Evolutionary conservation across 192 early-diverging fungal species (phyloP), one percentile per base, ranked within the genome.

Genomic region (Coemansia sp.): DNA sequence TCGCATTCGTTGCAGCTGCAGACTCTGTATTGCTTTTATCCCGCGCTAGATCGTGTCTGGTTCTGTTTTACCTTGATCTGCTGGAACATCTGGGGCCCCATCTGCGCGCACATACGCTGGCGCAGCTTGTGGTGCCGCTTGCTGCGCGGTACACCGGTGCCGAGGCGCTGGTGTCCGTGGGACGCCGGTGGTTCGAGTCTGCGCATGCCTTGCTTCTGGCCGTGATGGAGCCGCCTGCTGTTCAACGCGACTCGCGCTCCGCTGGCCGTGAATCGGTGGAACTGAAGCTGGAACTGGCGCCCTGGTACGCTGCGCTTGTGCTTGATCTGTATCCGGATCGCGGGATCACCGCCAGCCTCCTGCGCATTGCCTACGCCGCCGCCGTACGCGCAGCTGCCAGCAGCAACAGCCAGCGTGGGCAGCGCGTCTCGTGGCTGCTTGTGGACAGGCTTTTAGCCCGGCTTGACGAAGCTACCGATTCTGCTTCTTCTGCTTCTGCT

Each of bases 1-100:
- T 80, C 21, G 21, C 41, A 11, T 72, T 60, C 11, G 26, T 77
- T 49, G 61, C 68, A 1, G 1, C 21, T n/a, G 26, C 26, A 26
- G 18, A 1, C 19, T 13, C 26, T 10, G 43, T 37, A 43, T 36
- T 22, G 40, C 37, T 2, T 0, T 12, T 13, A 0, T 22, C 26
- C 13, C 40, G 16, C 10, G 65, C 45, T 13, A 36, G 68, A 7
- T 37, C 21, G 12, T 64, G 55, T 19, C 16, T 62, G 0, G 69
- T 80, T 39, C 63, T 80, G 58, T 80, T 80, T 32, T 72, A 74
- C 47, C 16, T 80, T 45, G 78, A 80, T 16, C n/a, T 80, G 37
- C 16, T 68, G 11, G 78, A 80, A 47, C 78, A 80, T n/a, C 15
- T 80, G 61, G 68, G 37, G 0, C 39, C 16, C 0, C 21, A 32